Conservation (phyloP, 441 rosid species). For the Isatis lusitanica region DNA sequence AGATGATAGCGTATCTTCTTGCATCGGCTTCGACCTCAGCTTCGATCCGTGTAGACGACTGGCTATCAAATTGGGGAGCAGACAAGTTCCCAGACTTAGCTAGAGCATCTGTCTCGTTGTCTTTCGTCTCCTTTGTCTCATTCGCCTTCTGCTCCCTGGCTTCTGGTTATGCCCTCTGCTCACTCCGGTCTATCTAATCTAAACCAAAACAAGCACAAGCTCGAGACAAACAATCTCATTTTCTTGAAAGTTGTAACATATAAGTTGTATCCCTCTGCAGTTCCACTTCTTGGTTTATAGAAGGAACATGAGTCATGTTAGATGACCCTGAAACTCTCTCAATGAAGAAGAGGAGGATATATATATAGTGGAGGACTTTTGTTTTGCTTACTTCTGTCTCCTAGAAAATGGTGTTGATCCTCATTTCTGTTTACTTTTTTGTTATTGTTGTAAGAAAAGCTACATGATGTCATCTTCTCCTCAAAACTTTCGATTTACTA, state of each 20-base stretch:
- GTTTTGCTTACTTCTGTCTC: neutral
- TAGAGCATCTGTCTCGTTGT: constrained; percentile 63
- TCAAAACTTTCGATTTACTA: no score
- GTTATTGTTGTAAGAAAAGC: neutral
- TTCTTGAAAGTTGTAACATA: neutral
- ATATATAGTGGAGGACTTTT: neutral
- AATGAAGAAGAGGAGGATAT: neutral
- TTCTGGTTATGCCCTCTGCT: constrained; percentile 65
- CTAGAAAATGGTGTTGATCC: neutral
- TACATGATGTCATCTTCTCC: neutral
- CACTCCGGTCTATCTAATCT: constrained; percentile 37
- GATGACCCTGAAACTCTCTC: neutral
- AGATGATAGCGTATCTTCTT: constrained; percentile 82
- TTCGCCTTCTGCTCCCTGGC: constrained; percentile 67
- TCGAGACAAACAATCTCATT: constrained; percentile 5
- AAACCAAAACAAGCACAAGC: constrained; percentile 25
- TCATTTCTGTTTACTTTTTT: neutral
- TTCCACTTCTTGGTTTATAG: neutral
- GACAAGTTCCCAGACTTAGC: constrained; percentile 87
- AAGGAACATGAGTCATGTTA: neutral
- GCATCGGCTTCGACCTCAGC: constrained; percentile 88
- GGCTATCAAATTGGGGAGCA: constrained; percentile 83
- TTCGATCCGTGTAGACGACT: constrained; percentile 74
- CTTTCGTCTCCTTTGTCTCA: constrained; percentile 65
- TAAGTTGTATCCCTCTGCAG: neutral